These are phyloP conservation scores for Omphalotus guepiniiformis DNA, from an alignment of 768 basidiomycete species.

Conservation along the genomic window DNA sequence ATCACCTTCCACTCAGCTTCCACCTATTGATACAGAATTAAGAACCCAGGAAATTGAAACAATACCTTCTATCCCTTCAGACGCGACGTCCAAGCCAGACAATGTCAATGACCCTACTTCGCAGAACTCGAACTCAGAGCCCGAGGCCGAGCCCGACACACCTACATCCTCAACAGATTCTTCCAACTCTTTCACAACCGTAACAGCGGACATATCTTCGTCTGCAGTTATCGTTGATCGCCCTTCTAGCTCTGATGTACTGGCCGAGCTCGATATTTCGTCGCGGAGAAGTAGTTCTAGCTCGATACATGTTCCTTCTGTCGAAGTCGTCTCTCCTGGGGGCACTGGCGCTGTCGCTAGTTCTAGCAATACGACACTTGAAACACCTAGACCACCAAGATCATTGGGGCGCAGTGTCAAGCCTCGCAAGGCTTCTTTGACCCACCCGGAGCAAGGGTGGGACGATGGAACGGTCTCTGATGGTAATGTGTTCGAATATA, in stretches of 20 bases:
- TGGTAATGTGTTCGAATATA: constrained; percentile 56
- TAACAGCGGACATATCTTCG: constrained; percentile 1
- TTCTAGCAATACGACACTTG: neutral
- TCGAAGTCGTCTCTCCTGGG: constrained; percentile 16
- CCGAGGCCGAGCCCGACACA: constrained; percentile 6
- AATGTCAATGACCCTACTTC: too few species aligned
- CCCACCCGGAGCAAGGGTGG: constrained; percentile 5
- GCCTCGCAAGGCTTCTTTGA: neutral
- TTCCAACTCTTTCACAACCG: constrained; percentile 14
- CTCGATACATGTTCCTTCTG: constrained; percentile 11
- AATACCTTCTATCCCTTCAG: too few species aligned
- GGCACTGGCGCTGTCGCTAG: neutral
- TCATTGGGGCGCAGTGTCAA: neutral
- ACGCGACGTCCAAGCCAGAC: too few species aligned
- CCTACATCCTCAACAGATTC: constrained; percentile 4
- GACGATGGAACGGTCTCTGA: constrained; percentile 21
- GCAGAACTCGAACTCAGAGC: too few species aligned
- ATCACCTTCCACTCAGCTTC: too few species aligned
- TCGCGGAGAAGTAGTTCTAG: neutral
- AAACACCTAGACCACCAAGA: neutral
- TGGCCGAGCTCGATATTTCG: too few species aligned
- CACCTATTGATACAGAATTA: too few species aligned
- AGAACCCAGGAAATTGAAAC: too few species aligned
- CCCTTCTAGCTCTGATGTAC: neutral
- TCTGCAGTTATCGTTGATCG: neutral